These are phyloP conservation scores for Tubosaeta brunneosetosa DNA, from an alignment of 768 basidiomycete genomes.

Conservation along the genomic window DNA sequence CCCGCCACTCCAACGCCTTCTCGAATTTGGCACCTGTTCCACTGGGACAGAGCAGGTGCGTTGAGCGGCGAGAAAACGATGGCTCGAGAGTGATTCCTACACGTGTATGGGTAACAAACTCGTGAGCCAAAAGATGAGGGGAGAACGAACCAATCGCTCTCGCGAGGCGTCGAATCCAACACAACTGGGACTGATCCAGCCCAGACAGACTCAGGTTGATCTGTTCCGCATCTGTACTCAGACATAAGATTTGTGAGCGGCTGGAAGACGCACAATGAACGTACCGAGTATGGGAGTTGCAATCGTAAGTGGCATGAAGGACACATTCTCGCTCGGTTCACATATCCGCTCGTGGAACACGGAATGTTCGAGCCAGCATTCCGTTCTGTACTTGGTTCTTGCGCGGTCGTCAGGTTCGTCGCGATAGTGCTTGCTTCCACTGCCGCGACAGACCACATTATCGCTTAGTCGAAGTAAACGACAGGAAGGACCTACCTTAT, in stretches of 20 bases:
- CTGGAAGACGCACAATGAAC: not conserved
- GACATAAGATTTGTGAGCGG: not conserved
- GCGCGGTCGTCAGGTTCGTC: conserved; percentile 47
- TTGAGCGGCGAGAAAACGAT: conserved; percentile 62
- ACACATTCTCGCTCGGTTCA: conserved; percentile 58
- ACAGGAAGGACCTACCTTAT: conserved; percentile 49
- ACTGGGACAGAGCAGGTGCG: conserved; percentile 77
- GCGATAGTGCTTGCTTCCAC: conserved; percentile 65
- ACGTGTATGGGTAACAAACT: conserved; percentile 1
- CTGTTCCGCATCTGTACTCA: conserved; percentile 46
- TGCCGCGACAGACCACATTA: conserved; percentile 25
- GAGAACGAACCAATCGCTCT: conserved; percentile 20
- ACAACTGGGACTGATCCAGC: conserved; percentile 62
- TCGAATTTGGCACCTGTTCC: conserved; percentile 68
- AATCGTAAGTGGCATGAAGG: conserved; percentile 63
- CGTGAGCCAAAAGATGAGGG: not conserved
- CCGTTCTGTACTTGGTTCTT: conserved; percentile 68
- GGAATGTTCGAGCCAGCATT: conserved; percentile 92
- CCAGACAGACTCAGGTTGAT: conserved; percentile 71
- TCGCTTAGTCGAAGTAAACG: not conserved
- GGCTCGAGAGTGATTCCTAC: conserved; percentile 52
- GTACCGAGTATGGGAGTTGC: conserved; percentile 56
- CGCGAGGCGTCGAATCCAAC: conserved; percentile 44
- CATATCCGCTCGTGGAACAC: conserved; percentile 73
- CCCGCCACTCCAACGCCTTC: conserved; percentile 75